A percentile compares a stretch with the other conserved stretches of the same genome.
Conservation (phyloP, 2,329 filamentous ascomycete genomes). For the Knufia fluminis region DNA sequence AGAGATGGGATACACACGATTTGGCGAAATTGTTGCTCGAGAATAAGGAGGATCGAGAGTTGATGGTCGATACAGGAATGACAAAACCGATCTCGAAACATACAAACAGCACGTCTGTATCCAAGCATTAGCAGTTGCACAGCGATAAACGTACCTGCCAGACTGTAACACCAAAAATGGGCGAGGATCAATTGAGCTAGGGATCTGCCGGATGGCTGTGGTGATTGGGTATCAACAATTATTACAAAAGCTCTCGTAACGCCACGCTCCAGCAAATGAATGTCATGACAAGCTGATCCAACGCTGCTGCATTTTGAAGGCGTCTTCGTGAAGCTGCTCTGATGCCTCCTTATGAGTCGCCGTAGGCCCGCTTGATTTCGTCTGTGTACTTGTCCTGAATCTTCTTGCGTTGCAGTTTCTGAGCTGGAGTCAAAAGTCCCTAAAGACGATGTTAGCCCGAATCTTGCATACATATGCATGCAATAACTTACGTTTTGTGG, state of each 20-base stretch:
- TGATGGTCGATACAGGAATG: too few relatives aligned
- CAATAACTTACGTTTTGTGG: conserved; percentile 56
- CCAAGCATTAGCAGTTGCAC: not conserved
- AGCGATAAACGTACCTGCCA: too few relatives aligned
- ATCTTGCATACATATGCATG: not conserved
- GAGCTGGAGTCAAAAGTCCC: conserved; percentile 59
- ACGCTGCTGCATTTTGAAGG: not conserved
- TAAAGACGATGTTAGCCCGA: conserved; percentile 27
- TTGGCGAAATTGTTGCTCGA: conserved; percentile 4
- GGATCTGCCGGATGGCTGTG: not conserved
- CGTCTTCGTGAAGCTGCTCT: not conserved
- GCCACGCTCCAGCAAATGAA: conserved; percentile 9
- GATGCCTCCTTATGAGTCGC: conserved; percentile 9
- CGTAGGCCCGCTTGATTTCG: conserved; percentile 54
- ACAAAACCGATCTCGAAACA: not conserved
- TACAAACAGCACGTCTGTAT: too few relatives aligned
- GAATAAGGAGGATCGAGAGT: not conserved
- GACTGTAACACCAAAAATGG: too few relatives aligned
- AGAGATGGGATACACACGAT: conserved; percentile 6
- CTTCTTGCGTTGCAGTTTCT: conserved; percentile 63
- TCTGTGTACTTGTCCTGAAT: conserved; percentile 54
- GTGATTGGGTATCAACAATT: conserved; percentile 1
- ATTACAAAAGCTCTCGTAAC: conserved; percentile 10
- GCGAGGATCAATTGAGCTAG: too few relatives aligned
- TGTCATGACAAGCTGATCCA: conserved; percentile 7